Evolutionary conservation across 2,329 filamentous ascomycete species (phyloP), one percentile per base, ranked within the genome.

Genomic region (Rhynchosporium agropyri): DNA sequence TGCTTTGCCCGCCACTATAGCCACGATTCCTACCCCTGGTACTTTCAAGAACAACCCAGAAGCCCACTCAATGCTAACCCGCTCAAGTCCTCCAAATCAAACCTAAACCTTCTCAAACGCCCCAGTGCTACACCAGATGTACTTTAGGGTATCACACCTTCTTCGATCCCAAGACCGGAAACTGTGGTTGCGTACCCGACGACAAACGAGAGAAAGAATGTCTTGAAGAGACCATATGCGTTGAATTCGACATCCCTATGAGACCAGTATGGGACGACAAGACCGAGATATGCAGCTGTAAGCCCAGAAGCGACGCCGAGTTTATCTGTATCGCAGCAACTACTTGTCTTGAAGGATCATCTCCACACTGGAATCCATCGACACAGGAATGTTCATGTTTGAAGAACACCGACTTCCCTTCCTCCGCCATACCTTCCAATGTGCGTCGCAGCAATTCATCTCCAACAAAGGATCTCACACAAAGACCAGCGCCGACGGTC

Each of bases 241-340:
- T 54, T 4, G 51, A 54, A 40, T 28, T 5, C 33, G 36, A 42
- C 20, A 20, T 42, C 13, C 51, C 51, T 0, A 42, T 42, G 51
- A 20, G 12, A 2, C 36, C 51, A 6, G 36, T 13, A 3, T 54
- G 51, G 51, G 36, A 54, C 36, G 8, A 13, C 36, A 13, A 42
- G 9, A 20, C 51, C 9, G 15, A 15, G 36, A 29, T 8, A 10
- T 54, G 51, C 20, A 28, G 4, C 51, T 54, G 51, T 10, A 38
- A 42, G 7, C 51, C 36, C 15, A 42, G 33, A 33, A 42, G 3
- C 8, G 36, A 54, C 10, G 51, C 38, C 8, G n/a, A 26, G 7
- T 53, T 53, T n/a, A 53, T 53, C 33, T 53, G 50, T 10, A 53
- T 53, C n/a, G 50, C 50, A 53, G 50, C 50, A 26, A 38, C 50